Conservation (phyloP, 2,329 filamentous ascomycete species). For the Phyllosticta citrichinensis region DNA sequence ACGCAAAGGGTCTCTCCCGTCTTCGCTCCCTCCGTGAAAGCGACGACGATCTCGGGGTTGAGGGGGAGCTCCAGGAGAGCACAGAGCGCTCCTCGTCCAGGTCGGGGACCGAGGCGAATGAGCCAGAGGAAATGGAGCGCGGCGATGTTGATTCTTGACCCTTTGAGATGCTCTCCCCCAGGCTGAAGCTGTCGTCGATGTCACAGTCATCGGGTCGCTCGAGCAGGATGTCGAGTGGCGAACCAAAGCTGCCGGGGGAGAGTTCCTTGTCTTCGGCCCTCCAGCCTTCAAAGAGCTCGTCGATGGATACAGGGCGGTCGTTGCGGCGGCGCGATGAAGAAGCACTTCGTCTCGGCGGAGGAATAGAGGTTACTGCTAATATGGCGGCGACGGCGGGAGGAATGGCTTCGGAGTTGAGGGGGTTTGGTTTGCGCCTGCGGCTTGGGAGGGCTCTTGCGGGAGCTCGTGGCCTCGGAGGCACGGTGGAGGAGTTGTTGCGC, state of each 20-base stretch:
- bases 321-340: slow-evolving; percentile 29
- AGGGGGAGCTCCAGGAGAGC: slow-evolving; percentile 30
- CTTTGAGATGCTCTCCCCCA: slow-evolving; percentile 31
- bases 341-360: slow-evolving; percentile 30
- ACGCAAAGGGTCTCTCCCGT: slow-evolving; percentile 37
- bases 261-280: slow-evolving; percentile 36
- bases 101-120: slow-evolving; percentile 44
- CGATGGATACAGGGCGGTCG: slow-evolving; percentile 42
- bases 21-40: slow-evolving; percentile 28
- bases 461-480: background rate
- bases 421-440: slow-evolving; percentile 16
- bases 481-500: slow-evolving; percentile 18
- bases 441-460: background rate
- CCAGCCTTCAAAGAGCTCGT: slow-evolving; percentile 46
- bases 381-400: slow-evolving; percentile 48
- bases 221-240: slow-evolving; percentile 45
- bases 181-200: slow-evolving; percentile 27
- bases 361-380: slow-evolving; percentile 50
- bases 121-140: slow-evolving; percentile 48
- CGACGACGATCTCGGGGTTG: slow-evolving; percentile 22
- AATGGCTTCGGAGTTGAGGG: slow-evolving; percentile 35
- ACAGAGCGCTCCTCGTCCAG: slow-evolving; percentile 39
- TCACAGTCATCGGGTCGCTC: slow-evolving; percentile 42
- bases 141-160: slow-evolving; percentile 27
- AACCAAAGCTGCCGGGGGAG: slow-evolving; percentile 31